Conservation (phyloP, 2,329 filamentous ascomycete genomes). For the Lecanicillium sp. region DNA sequence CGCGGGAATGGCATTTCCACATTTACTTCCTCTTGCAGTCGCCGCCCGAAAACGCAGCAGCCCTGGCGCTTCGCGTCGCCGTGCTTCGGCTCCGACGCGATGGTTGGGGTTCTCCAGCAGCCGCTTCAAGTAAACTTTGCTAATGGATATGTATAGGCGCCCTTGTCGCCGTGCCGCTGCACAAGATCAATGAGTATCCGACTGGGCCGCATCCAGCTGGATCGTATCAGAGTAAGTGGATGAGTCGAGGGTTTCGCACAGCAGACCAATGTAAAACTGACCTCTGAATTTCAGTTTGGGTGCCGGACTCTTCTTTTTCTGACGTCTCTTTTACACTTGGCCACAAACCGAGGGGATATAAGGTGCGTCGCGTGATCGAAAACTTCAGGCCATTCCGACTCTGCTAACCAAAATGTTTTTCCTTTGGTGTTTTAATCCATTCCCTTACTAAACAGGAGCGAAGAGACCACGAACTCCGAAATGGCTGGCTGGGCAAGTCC, state of each 20-base stretch:
- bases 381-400: not conserved
- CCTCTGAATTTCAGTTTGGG: slow-evolving; percentile 24
- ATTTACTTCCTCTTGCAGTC: slow-evolving; percentile 30
- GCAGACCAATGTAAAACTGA: not conserved
- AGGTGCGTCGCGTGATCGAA: slow-evolving; percentile 17
- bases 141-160: too few species aligned
- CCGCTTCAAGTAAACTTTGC: slow-evolving; percentile 13
- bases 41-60: slow-evolving; percentile 25
- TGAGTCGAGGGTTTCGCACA: not conserved
- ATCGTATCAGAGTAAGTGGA: slow-evolving; percentile 28
- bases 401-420: not conserved
- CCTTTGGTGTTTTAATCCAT: slow-evolving; percentile 25
- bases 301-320: slow-evolving; percentile 29
- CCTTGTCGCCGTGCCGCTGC: slow-evolving; percentile 28
- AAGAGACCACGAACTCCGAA: slow-evolving; percentile 26
- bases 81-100: slow-evolving; percentile 27
- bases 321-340: slow-evolving; percentile 30
- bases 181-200: slow-evolving; percentile 27
- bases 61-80: slow-evolving; percentile 28
- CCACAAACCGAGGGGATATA: slow-evolving; percentile 25
- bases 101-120: too few species aligned
- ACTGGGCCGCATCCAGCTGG: slow-evolving; percentile 30
- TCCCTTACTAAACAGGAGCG: slow-evolving; percentile 27
- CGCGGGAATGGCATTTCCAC: slow-evolving; percentile 30
- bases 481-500: slow-evolving; percentile 28